Conservation (phyloP, 2,329 filamentous ascomycete genomes). For the Penicillium sp. region DNA sequence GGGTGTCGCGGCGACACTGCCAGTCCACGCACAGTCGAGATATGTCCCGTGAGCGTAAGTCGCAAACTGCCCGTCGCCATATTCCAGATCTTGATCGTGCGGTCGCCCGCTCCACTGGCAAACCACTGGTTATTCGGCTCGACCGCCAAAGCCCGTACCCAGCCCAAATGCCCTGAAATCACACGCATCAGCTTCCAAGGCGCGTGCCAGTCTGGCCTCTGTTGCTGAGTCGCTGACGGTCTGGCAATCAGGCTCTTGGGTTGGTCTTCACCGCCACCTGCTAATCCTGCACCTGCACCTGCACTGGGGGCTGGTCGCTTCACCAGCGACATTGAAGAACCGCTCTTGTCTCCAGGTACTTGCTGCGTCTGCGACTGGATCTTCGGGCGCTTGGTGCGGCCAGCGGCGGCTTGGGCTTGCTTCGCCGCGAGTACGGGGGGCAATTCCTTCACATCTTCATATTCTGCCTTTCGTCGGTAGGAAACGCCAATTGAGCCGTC, state of each 20-base stretch:
- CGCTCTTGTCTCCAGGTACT: constrained; percentile 56
- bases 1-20: constrained; percentile 93
- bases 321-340: constrained; percentile 61
- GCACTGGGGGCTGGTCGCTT: constrained; percentile 35
- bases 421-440: constrained; percentile 79
- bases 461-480: constrained; percentile 64
- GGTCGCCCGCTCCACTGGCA: constrained; percentile 89
- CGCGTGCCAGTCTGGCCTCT: constrained; percentile 91
- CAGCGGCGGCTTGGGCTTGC: constrained; percentile 68
- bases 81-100: constrained; percentile 99
- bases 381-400: constrained; percentile 67
- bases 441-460: constrained; percentile 75
- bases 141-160: constrained; percentile 86
- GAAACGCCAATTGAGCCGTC: constrained; percentile 49
- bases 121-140: constrained; percentile 99
- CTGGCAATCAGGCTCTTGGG: constrained; percentile 66
- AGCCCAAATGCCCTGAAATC: constrained; percentile 93
- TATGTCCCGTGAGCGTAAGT: constrained; percentile 89
- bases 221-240: constrained; percentile 64
- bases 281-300: constrained; percentile 32
- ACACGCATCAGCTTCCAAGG: constrained; percentile 99
- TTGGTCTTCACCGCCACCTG: constrained; percentile 47
- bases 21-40: constrained; percentile 87
- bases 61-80: constrained; percentile 82
- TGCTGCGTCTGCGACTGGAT: constrained; percentile 49